Evolutionary conservation across 176 grass and related monocot species (phyloP).

Genomic region (Aegilops longissima): DNA sequence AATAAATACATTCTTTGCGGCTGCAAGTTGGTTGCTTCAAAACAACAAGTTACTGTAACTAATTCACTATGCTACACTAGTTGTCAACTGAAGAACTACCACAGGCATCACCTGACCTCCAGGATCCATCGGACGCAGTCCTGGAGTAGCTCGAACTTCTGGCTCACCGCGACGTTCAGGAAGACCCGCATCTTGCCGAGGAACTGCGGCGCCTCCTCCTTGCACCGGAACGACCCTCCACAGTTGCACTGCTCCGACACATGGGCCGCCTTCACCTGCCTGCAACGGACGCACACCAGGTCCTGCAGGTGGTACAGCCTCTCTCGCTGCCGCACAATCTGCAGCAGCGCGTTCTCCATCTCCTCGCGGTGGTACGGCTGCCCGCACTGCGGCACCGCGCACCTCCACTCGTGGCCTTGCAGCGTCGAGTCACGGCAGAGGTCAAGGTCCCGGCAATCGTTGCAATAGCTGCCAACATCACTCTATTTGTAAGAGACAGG

Average conservation of each 20-base stretch:
- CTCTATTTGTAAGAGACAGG: constrained; percentile 21
- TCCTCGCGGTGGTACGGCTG: constrained; percentile 85
- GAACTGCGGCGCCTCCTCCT: constrained; percentile 53
- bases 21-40: constrained; percentile 6
- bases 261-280: constrained; percentile 88
- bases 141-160: constrained; percentile 70
- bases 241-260: constrained; percentile 78
- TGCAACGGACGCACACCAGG: constrained; percentile 74
- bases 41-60: background rate
- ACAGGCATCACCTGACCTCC: constrained; percentile 41
- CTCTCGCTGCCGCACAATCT: constrained; percentile 87
- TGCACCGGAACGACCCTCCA: constrained; percentile 81
- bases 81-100: background rate
- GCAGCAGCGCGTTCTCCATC: constrained; percentile 78
- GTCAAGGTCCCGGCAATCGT: constrained; percentile 90
- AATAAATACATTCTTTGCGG: background rate
- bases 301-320: constrained; percentile 95
- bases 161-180: constrained; percentile 47
- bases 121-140: constrained; percentile 77
- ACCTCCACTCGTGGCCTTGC: constrained; percentile 63
- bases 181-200: constrained; percentile 81
- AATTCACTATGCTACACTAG: background rate
- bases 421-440: constrained; percentile 66
- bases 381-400: constrained; percentile 53
- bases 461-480: constrained; percentile 73